Evolutionary conservation across 2,329 filamentous ascomycete species (phyloP), one percentile per base, ranked within the genome.

Genomic region (Colletotrichum tropicicola): DNA sequence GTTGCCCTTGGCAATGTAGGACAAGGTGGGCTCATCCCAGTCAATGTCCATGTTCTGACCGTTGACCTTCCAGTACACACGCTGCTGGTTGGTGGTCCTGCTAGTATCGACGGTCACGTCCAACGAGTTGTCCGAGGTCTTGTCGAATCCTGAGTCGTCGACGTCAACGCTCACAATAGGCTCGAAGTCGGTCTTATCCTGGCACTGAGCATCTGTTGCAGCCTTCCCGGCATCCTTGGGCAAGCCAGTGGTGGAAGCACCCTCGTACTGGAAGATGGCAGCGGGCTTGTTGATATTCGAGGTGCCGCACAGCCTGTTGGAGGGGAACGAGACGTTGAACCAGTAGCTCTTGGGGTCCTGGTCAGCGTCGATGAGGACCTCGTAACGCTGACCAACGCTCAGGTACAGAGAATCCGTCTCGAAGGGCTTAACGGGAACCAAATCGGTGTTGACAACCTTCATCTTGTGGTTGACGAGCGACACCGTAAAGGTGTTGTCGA

Each of bases 361-460:
- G 47, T 73, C 70, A 5, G 75, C 80, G 44, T 77, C 73, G 30
- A 83, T 79, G 44, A 71, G 65, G 12, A 79, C 76, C 49, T 79
- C 76, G 49, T 72, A 71, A 37, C 82, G 80, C 70, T 90, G 87
- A 21, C 80, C 85, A 56, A 91, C 80, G 28, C 83, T 87, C n/a
- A 92, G 78, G 6, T 83, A 88, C n/a, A 92, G 78, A 3, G 88
- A 82, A 3, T 85, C 79, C 0, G 89, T 89, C 4, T 84, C 80
- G 72, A 91, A 92, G 0, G 90, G 89, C 67, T 86, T 72, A 39
- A 91, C 78, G 1, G 85, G 81, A 3, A 91, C 86, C 56, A 89
- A 89, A 72, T 92, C 89, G 69, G 86, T 86, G n/a, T 88, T 82
- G 57, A 91, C 87, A 58, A 92, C 86, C 0, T 82, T 89, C 76